These are phyloP conservation scores for Porcisia deanei DNA, from an alignment of 208 protist species.

Conservation along the genomic window DNA sequence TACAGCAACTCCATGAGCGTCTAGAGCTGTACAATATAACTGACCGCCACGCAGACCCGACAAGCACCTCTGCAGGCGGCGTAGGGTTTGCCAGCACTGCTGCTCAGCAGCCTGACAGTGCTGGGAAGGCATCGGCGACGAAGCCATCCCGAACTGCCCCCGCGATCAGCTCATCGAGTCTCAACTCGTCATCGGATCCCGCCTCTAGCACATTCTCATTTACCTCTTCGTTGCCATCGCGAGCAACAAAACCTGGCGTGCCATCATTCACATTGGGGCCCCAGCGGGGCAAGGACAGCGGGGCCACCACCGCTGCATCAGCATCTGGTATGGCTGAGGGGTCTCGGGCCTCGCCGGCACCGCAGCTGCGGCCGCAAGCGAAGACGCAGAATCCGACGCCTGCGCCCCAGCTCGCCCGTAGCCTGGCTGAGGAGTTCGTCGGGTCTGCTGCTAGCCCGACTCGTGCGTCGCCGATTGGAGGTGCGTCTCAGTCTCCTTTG, in stretches of 20 bases:
- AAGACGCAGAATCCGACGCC: constrained; percentile 14
- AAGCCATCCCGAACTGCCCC: constrained; percentile 27
- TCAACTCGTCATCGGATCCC: background rate
- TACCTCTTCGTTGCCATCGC: background rate
- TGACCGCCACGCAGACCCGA: constrained; percentile 14
- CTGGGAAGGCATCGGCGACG: background rate
- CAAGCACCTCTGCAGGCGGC: background rate
- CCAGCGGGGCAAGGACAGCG: background rate
- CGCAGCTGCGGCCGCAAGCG: constrained; percentile 8
- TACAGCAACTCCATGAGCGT: constrained; percentile 76
- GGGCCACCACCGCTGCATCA: background rate
- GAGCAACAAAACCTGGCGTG: background rate
- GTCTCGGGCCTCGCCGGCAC: constrained; percentile 1
- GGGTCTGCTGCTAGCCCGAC: constrained; percentile 14
- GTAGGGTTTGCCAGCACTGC: background rate
- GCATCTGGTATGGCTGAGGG: background rate
- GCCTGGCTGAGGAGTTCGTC: constrained; percentile 26
- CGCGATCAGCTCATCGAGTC: constrained; percentile 10
- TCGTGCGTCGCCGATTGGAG: background rate
- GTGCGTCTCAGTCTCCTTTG: background rate
- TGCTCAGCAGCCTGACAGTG: background rate
- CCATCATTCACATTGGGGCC: constrained; percentile 7
- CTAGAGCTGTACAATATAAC: constrained; percentile 78
- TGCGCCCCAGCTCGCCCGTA: constrained; percentile 28
- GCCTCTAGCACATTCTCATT: constrained; percentile 1